Conservation (phyloP, 805 yeast genomes). For the Candida piceae region DNA sequence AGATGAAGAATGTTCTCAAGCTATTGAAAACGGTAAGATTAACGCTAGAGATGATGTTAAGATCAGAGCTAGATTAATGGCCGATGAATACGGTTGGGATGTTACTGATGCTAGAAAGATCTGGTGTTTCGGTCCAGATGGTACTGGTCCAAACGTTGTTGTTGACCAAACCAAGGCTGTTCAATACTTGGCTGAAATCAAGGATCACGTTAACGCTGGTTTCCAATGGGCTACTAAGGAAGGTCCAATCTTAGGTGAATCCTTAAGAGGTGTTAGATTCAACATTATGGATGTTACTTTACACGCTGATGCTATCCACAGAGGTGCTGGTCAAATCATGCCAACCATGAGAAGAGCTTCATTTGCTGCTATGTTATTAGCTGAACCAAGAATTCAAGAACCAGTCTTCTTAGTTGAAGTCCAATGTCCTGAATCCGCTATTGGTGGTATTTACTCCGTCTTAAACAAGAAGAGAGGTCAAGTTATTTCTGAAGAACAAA, state of each 20-base stretch:
- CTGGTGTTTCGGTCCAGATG: slow-evolving; percentile 99
- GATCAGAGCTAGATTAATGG: slow-evolving; percentile 97
- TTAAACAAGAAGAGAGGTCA: slow-evolving; percentile 99
- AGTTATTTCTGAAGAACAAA: slow-evolving; percentile 98
- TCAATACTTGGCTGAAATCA: slow-evolving; percentile 97
- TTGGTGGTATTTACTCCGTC: slow-evolving; percentile 99
- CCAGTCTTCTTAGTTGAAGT: slow-evolving; percentile 99
- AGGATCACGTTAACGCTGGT: slow-evolving; percentile 99
- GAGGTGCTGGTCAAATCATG: slow-evolving; percentile 99
- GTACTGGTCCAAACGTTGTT: slow-evolving; percentile 97
- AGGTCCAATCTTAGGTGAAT: slow-evolving; percentile 98
- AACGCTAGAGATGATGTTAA: slow-evolving; percentile 97
- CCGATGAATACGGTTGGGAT: slow-evolving; percentile 99
- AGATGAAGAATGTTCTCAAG: slow-evolving; percentile 86
- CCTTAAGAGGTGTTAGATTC: slow-evolving; percentile 91
- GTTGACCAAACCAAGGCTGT: slow-evolving; percentile 99
- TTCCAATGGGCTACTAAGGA: slow-evolving; percentile 99
- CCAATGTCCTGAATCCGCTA: slow-evolving; percentile 98
- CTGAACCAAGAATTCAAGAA: slow-evolving; percentile 98
- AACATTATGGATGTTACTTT: slow-evolving; percentile 98
- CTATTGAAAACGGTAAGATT: slow-evolving; percentile 90
- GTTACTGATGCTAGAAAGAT: slow-evolving; percentile 99
- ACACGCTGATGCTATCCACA: slow-evolving; percentile 99
- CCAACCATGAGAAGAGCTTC: slow-evolving; percentile 99
- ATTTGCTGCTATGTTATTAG: slow-evolving; percentile 95